Conservation (phyloP, 2,329 filamentous ascomycete genomes). For the Alternaria incomplexa region DNA sequence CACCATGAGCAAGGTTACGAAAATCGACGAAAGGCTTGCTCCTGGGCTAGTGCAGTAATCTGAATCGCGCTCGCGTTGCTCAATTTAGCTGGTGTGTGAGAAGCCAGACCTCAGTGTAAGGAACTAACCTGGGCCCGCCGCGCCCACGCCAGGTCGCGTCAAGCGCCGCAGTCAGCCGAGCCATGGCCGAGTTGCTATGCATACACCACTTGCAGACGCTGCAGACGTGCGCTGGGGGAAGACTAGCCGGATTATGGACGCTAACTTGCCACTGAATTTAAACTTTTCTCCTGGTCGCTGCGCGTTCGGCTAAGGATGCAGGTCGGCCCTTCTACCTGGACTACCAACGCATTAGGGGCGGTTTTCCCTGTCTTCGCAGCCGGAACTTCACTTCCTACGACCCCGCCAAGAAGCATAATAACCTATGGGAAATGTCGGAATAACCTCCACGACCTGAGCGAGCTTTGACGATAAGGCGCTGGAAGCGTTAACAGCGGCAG, state of each 20-base stretch:
- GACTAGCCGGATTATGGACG: conserved; percentile 27
- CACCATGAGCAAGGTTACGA: conserved; percentile 31
- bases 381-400: conserved; percentile 22
- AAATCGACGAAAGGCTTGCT: conserved; percentile 30
- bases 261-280: conserved; percentile 37
- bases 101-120: conserved; percentile 22
- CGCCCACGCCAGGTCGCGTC: conserved; percentile 24
- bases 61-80: conserved; percentile 37
- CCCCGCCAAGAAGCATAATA: conserved; percentile 20
- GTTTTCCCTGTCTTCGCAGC: conserved; percentile 22
- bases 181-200: conserved; percentile 34
- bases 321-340: conserved; percentile 31
- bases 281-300: conserved; percentile 26
- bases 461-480: conserved; percentile 6
- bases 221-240: conserved; percentile 17
- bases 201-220: conserved; percentile 24
- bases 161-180: conserved; percentile 36
- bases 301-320: conserved; percentile 20
- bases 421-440: conserved; percentile 27
- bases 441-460: conserved; percentile 16
- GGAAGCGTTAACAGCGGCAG: conserved; percentile 14
- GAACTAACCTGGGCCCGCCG: conserved; percentile 17
- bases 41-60: conserved; percentile 35
- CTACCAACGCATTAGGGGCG: conserved; percentile 19
- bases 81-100: conserved; percentile 38